A percentile compares a stretch with the other conserved stretches of the same genome.
Conservation (phyloP, 73 alveolate species). For the Paramecium caudatum region DNA sequence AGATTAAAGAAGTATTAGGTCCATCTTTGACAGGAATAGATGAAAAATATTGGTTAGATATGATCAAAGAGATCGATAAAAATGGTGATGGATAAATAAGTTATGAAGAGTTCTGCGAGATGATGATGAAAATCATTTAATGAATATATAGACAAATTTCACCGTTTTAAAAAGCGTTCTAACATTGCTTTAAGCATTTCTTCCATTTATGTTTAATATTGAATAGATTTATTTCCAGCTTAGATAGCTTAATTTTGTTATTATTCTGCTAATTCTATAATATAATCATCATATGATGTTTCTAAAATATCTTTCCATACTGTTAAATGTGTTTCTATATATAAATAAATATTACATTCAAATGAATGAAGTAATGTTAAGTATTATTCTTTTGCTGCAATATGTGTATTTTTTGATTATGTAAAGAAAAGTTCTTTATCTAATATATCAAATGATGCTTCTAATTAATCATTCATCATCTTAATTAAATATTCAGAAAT, state of each 20-base stretch:
- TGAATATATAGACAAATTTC: conserved; percentile 56
- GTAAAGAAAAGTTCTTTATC: conserved; percentile 56
- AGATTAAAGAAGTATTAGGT: conserved; percentile 75
- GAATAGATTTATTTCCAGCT: neutral
- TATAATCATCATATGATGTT: neutral
- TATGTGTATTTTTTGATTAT: conserved; percentile 52
- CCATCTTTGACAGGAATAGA: conserved; percentile 70
- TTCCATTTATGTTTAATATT: conserved; percentile 1
- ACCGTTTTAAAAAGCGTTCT: conserved; percentile 28
- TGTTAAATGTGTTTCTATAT: neutral
- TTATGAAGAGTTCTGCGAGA: conserved; percentile 83
- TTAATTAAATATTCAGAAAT: conserved; percentile 8
- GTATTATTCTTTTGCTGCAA: conserved; percentile 23
- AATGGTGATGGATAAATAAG: conserved; percentile 91
- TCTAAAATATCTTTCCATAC: conserved; percentile 22
- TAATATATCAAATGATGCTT: conserved; percentile 39
- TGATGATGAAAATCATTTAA: conserved; percentile 79
- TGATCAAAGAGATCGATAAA: conserved; percentile 85
- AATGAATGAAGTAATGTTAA: neutral
- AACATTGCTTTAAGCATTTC: conserved; percentile 23
- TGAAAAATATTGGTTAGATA: conserved; percentile 73
- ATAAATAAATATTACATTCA: conserved; percentile 2
- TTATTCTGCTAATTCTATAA: neutral
- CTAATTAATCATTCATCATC: conserved; percentile 9
- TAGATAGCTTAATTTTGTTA: neutral